Conservation (phyloP, 2,329 filamentous ascomycete species). For the Penicillium nordicum region DNA sequence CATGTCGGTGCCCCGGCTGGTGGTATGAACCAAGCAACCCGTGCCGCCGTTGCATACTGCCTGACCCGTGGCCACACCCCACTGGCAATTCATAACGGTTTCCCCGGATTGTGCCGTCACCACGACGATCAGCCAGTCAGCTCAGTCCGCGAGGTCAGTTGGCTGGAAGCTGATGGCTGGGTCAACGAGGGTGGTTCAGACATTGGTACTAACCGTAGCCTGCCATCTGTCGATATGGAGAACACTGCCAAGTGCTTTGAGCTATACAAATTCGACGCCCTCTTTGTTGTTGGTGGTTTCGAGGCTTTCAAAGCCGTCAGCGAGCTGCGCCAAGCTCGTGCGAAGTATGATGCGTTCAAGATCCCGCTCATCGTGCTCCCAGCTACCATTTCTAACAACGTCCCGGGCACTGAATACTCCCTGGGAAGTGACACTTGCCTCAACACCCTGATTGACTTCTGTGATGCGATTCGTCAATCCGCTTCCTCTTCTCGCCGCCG, state of each 20-base stretch:
- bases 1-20: slow-evolving; percentile 95
- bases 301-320: slow-evolving; percentile 92
- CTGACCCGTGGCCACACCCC: slow-evolving; percentile 87
- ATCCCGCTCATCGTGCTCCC: slow-evolving; percentile 90
- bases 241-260: slow-evolving; percentile 78
- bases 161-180: slow-evolving; percentile 94
- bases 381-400: slow-evolving; percentile 98
- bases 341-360: slow-evolving; percentile 76
- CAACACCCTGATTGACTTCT: slow-evolving; percentile 91
- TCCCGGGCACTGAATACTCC: slow-evolving; percentile 95
- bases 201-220: slow-evolving; percentile 93
- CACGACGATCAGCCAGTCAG: slow-evolving; percentile 78
- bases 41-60: slow-evolving; percentile 90
- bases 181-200: slow-evolving; percentile 95
- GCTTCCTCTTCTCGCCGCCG: slow-evolving; percentile 88
- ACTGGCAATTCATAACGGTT: slow-evolving; percentile 92
- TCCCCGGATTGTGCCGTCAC: slow-evolving; percentile 88
- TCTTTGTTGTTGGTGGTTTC: slow-evolving; percentile 92
- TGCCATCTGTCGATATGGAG: slow-evolving; percentile 83
- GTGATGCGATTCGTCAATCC: slow-evolving; percentile 95
- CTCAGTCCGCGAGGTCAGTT: slow-evolving; percentile 79
- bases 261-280: slow-evolving; percentile 81
- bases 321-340: slow-evolving; percentile 76
- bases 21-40: slow-evolving; percentile 95
- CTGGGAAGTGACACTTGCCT: slow-evolving; percentile 94